Conservation (phyloP, 257 asterid species). For the Rauvolfia tetraphylla region DNA sequence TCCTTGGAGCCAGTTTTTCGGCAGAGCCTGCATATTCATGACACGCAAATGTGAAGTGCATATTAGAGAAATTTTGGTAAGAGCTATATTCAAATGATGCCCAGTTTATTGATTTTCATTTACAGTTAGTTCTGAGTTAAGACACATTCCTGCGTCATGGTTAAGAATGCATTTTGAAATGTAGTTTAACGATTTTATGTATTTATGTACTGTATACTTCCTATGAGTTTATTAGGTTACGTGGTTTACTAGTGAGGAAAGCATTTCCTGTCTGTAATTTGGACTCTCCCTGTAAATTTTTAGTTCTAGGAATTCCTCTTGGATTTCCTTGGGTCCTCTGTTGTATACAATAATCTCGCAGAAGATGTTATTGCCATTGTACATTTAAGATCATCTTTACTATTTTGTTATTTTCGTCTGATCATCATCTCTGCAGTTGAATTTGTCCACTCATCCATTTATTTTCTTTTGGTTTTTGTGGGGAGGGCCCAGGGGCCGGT, state of each 20-base stretch:
- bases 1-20: background rate
- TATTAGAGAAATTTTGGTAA: background rate
- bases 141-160: background rate
- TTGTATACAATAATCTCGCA: background rate
- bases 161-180: background rate
- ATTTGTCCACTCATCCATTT: background rate
- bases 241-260: background rate
- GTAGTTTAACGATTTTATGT: background rate
- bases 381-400: background rate
- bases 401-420: background rate
- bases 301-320: background rate
- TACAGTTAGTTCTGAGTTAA: constrained; percentile 7
- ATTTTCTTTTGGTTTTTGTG: too few species aligned
- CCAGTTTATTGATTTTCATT: background rate
- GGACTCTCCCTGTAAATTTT: background rate
- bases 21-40: background rate
- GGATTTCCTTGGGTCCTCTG: background rate
- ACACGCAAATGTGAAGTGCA: background rate
- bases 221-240: background rate
- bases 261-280: background rate
- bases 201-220: background rate
- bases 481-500: too few species aligned
- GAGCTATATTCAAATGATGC: background rate
- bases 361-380: background rate
- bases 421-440: background rate